Base-by-base conservation (phyloP, 768 basidiomycete genomes). In the Pulveroboletus frians region DNA sequence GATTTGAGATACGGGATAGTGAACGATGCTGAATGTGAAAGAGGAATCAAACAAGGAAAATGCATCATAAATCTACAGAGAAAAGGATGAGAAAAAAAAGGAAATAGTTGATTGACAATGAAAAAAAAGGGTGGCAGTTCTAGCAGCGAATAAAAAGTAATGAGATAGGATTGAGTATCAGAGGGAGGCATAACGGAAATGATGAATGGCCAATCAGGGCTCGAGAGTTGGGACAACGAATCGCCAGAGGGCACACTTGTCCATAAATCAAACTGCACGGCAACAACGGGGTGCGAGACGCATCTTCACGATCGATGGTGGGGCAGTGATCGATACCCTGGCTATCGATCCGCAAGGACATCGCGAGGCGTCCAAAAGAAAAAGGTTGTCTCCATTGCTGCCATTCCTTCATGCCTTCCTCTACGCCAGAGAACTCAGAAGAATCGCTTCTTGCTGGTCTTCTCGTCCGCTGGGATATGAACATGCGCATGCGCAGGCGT, bases 401-500 rank as follows among this genome's bases (percentile, higher is more conserved):
- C 27, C n/a, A 20, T 29, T 47, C 47, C 32, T 27, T 42, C 35
- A 18, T 35, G 17, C 46, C 39, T 14, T 39, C 39, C 31, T 27
- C 37, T 44, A 32, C 13, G 21, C 21, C 42, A 15, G 36, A 13
- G 5, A 23, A 11, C 15, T 66, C 53, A 88, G 62, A 91, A 92
- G 69, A 92, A 88, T 58, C 79, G 76, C 65, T 79, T 78, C 73
- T 86, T 91, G 53, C 69, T 67, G 66, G 78, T 65, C 71, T 82
- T 91, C 66, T 90, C 90, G 49, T 90, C 85, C 34, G 79, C 72
- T 38, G 75, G 66, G 43, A 90, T 82, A 72, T 84, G 85, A 63
- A 85, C 80, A 67, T 93, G 91, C 43, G 71, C 62, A 68, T 93
- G 91, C 23, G 66, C 68, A 30, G 79, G 76, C 14, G 52, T 51